phyloP scores from a whole-genome alignment of 352 stramenopile genomes.

The Thalassiosira mediterranea region DNA sequence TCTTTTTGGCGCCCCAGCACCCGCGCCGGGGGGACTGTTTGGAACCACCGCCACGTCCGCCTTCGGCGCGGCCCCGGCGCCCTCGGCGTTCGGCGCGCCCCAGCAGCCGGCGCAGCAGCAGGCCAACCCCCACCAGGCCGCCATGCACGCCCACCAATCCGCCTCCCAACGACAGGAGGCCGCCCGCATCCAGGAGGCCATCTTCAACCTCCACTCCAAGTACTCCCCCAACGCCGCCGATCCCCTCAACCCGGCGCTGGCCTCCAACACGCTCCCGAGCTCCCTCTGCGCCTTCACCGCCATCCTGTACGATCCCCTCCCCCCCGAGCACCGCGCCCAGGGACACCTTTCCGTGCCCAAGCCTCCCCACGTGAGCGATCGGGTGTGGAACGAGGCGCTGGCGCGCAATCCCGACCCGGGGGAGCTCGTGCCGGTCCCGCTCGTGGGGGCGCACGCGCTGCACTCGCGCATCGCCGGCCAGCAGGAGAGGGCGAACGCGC shows the following conservation, averaged over 20 bases:
- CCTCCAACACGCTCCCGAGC: slow-evolving; percentile 36
- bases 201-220: slow-evolving; percentile 57
- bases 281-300: slow-evolving; percentile 58
- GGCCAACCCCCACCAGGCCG: slow-evolving; percentile 64
- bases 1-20: slow-evolving; percentile 32
- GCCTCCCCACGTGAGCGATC: slow-evolving; percentile 61
- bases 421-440: slow-evolving; percentile 57
- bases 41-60: slow-evolving; percentile 26
- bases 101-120: slow-evolving; percentile 22
- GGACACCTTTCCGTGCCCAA: slow-evolving; percentile 37
- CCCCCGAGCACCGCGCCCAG: slow-evolving; percentile 48
- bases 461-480: slow-evolving; percentile 61
- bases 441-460: slow-evolving; percentile 63
- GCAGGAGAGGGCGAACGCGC: slow-evolving; percentile 57
- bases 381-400: slow-evolving; percentile 69
- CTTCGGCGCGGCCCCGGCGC: neutral
- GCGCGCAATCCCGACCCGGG: slow-evolving; percentile 76
- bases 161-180: slow-evolving; percentile 69
- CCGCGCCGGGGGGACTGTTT: slow-evolving; percentile 38
- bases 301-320: slow-evolving; percentile 76
- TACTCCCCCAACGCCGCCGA: slow-evolving; percentile 53
- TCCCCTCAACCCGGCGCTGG: slow-evolving; percentile 25
- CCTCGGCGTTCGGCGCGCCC: slow-evolving; percentile 5
- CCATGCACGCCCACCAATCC: slow-evolving; percentile 68
- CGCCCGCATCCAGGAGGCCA: slow-evolving; percentile 53